phyloP scores from a whole-genome alignment of 2,329 filamentous ascomycete species.

The Alternaria arborescens region DNA sequence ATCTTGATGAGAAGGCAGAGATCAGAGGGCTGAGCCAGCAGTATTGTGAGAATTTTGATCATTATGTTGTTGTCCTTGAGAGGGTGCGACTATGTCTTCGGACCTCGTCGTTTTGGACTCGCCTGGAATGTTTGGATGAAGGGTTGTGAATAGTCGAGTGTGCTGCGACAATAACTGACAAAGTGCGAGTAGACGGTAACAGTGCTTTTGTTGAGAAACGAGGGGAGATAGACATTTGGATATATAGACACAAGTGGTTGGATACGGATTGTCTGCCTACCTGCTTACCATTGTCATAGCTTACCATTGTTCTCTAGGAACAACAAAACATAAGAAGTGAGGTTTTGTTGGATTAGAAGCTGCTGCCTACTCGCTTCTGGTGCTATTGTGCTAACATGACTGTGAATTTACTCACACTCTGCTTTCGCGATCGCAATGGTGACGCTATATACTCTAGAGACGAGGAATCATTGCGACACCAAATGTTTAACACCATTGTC shows the following conservation, averaged over 20 bases:
- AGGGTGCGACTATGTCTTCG: background rate
- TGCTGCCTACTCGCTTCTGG: background rate
- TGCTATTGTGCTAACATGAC: background rate
- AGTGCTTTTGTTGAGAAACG: background rate
- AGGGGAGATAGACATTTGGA: background rate
- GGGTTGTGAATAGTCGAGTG: background rate
- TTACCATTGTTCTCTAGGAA: background rate
- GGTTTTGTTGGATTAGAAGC: background rate
- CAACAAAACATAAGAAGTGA: background rate
- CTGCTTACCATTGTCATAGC: conserved; percentile 5
- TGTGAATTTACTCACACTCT: background rate
- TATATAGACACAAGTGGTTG: background rate
- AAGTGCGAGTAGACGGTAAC: background rate
- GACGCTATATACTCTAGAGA: background rate
- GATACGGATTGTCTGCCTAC: background rate
- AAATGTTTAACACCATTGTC: background rate
- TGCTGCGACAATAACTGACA: background rate
- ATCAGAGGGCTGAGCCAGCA: background rate
- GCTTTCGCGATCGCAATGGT: background rate
- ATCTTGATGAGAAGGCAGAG: background rate
- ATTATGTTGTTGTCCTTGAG: background rate
- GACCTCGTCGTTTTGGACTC: background rate
- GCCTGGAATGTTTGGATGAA: background rate
- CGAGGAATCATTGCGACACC: background rate
- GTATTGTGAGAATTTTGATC: background rate